phyloP scores from a whole-genome alignment of 495 filamentous ascomycete genomes.

The Cairneyella variabilis region DNA sequence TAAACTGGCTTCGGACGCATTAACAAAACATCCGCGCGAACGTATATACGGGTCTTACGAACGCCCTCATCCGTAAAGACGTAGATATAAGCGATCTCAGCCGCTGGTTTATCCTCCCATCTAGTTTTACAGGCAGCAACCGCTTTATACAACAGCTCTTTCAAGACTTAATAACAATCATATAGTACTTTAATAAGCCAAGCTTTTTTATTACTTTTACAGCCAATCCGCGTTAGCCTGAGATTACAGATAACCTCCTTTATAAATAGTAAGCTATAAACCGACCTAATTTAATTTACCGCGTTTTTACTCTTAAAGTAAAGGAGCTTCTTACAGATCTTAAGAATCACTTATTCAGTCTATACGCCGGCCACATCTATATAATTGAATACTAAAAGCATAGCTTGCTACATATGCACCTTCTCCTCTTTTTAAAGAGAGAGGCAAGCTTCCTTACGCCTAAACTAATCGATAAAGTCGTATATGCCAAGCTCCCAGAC shows the following conservation, averaged over 20 bases:
- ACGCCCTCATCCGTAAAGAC: not conserved
- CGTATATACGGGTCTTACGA: not conserved
- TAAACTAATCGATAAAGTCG: too few species aligned
- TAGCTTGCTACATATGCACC: too few species aligned
- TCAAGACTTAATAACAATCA: constrained; percentile 18
- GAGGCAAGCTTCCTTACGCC: too few species aligned
- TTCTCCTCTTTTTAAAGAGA: too few species aligned
- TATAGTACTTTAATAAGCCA: constrained; percentile 13
- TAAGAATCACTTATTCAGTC: too few species aligned
- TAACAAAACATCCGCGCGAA: not conserved
- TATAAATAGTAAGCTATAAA: too few species aligned
- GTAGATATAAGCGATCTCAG: constrained; percentile 1
- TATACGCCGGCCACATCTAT: too few species aligned
- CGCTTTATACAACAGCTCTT: constrained; percentile 6
- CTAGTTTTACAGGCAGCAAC: constrained; percentile 1
- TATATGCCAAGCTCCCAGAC: too few species aligned
- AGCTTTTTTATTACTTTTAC: constrained; percentile 20
- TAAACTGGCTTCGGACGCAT: not conserved
- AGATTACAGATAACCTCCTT: not conserved
- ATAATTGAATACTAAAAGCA: too few species aligned
- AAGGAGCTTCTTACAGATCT: too few species aligned
- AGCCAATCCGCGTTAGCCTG: not conserved
- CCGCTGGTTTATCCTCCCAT: constrained; percentile 1
- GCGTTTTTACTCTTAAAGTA: too few species aligned
- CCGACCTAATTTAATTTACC: too few species aligned